Percentiles rank a stretch among this genome's conserved stretches.
These are phyloP conservation scores for Trypanosoma avium DNA, from an alignment of 208 protist genomes.

Conservation along the genomic window DNA sequence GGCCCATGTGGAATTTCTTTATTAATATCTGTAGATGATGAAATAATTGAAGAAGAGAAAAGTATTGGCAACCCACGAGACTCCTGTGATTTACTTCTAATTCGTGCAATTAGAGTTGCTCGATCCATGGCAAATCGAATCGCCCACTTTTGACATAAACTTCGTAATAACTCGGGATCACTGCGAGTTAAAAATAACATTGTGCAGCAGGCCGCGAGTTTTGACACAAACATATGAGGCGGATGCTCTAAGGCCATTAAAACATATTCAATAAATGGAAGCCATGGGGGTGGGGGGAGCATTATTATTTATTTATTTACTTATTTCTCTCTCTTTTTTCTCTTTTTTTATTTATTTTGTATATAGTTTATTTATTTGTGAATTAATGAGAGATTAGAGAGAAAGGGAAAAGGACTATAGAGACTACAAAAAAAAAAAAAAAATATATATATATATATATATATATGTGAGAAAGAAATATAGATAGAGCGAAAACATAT, in stretches of 20 bases:
- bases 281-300: constrained; percentile 47
- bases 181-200: constrained; percentile 81
- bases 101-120: constrained; percentile 38
- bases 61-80: neutral
- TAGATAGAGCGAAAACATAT: constrained; percentile 10
- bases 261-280: constrained; percentile 84
- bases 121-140: constrained; percentile 70
- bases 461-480: too few species aligned
- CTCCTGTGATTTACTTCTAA: constrained; percentile 22
- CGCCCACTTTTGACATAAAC: constrained; percentile 75
- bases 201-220: constrained; percentile 74
- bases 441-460: too few species aligned
- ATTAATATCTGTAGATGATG: constrained; percentile 11
- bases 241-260: constrained; percentile 76
- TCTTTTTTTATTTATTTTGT: neutral
- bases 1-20: neutral
- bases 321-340: constrained; percentile 1
- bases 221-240: constrained; percentile 81
- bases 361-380: neutral
- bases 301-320: constrained; percentile 11
- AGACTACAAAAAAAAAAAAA: constrained; percentile 13
- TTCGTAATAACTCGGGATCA: constrained; percentile 59
- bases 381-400: neutral
- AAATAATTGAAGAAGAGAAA: neutral
- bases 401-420: neutral